Conservation (phyloP, 1,284 basidiomycete genomes). For the Fomitopsis betulina region DNA sequence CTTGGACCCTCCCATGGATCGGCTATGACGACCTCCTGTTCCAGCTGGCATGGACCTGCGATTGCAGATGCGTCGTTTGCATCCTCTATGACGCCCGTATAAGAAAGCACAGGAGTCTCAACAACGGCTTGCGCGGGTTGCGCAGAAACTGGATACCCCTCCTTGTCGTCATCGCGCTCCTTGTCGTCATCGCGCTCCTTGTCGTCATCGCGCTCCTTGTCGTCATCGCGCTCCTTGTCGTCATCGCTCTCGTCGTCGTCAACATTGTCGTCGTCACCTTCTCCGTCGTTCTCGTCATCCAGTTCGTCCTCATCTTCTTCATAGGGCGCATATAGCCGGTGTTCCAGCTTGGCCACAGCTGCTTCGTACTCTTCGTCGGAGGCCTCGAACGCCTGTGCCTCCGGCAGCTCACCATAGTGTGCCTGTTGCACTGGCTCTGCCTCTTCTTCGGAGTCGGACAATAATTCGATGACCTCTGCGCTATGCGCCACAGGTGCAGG, state of each 20-base stretch:
- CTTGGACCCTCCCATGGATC: constrained; percentile 49
- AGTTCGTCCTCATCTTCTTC: constrained; percentile 3
- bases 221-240: background rate
- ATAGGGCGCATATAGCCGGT: background rate
- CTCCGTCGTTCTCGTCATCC: background rate
- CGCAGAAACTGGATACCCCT: background rate
- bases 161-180: background rate
- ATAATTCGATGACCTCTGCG: constrained; percentile 19
- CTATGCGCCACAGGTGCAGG: constrained; percentile 4
- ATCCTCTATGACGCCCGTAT: constrained; percentile 6
- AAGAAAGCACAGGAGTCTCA: constrained; percentile 2
- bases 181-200: constrained; percentile 5
- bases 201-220: no score
- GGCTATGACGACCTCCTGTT: constrained; percentile 29
- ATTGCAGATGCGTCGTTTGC: constrained; percentile 11
- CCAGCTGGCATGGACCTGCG: background rate
- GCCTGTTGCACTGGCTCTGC: background rate
- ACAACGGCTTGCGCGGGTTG: background rate
- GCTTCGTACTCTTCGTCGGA: constrained; percentile 13
- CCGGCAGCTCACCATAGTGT: constrained; percentile 1
- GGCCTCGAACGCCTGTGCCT: constrained; percentile 10
- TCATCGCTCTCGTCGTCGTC: constrained; percentile 1
- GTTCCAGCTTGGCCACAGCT: background rate
- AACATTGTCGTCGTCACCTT: background rate
- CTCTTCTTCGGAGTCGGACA: constrained; percentile 19